Base-by-base conservation (phyloP, 257 asterid species). In the Coffea canephora region DNA sequence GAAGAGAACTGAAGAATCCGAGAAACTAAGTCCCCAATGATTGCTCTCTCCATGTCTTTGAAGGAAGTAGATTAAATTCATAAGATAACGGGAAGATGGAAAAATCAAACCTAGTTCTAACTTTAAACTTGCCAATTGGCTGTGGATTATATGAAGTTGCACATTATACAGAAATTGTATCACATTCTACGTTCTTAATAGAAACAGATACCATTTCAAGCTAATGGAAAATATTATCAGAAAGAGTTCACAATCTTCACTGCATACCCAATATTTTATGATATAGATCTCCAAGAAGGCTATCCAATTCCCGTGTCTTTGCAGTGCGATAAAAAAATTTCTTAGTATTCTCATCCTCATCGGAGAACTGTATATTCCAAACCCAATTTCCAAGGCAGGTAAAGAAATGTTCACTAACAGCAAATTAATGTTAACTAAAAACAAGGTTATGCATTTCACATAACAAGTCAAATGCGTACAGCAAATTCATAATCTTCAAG, bases 1-100 rank as follows among this genome's bases (percentile, higher is more conserved):
- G 80, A 88, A 55, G 93, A 88, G 84, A 89, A 92, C 70, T 92
- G 94, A 80, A 93, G 97, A 87, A 93, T 89, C 73, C 85, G 99
- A 21, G 86, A 77, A 82, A 92, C 93, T 69, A 95, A 91, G 89
- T 95, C 98, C 87, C 97, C 88, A 79, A 89, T 91, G 62, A 95
- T 91, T 84, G 97, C 98, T 84, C 99, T 92, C 90, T 96, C 99
- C 99, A 96, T 96, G 83, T 96, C 98, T 95, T 83, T 76, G 48
- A 82, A 77, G 49, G 45, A 81, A 74, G 43, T n/a, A 41, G 43
- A 69, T 14, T 73, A 34, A 68, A 57, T 41, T 69, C 75, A 57
- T 76, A 69, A 73, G 65, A 25, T n/a, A 25, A 41, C 34, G 18
- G 5, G 46, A 64, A 0, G 34, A 27, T 43, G 64, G 70, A 67